A percentile compares a stretch with the other conserved stretches of the same genome.
These are phyloP conservation scores for Trichoderma sp. DNA, from an alignment of 2,329 filamentous ascomycete species.

Conservation along the genomic window DNA sequence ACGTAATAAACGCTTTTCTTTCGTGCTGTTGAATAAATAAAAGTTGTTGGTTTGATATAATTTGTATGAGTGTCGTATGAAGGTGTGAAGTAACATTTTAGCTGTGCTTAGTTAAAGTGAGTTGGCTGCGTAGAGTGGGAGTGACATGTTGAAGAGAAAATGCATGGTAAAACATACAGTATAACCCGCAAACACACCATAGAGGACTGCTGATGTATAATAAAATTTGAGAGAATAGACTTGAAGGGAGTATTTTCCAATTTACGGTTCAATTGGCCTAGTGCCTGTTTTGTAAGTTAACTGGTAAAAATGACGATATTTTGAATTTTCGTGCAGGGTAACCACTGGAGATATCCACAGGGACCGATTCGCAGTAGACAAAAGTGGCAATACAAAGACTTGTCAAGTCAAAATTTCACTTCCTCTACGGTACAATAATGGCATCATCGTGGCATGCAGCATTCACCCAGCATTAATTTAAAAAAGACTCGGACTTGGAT, in stretches of 20 bases:
- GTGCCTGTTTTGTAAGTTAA: no score
- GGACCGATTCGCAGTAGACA: neutral
- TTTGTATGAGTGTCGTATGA: neutral
- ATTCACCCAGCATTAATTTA: neutral
- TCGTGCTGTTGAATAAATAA: neutral
- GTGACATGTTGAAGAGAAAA: neutral
- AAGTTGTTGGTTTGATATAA: neutral
- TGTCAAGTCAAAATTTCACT: no score
- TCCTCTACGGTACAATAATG: neutral
- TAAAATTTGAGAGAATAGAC: neutral
- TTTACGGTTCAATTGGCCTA: neutral
- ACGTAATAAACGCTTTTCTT: constrained; percentile 8
- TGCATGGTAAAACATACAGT: neutral
- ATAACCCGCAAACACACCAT: neutral
- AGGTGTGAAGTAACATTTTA: neutral
- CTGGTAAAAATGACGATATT: no score
- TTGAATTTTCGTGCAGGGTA: no score
- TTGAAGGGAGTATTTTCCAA: neutral
- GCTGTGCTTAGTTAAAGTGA: neutral
- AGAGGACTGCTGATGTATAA: neutral
- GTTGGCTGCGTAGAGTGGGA: neutral
- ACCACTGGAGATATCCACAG: no score
- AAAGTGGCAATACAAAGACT: neutral
- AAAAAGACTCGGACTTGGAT: constrained; percentile 27
- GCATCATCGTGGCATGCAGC: neutral